phyloP scores from a whole-genome alignment of 768 basidiomycete species.

The Mrakia hoshinonis region DNA sequence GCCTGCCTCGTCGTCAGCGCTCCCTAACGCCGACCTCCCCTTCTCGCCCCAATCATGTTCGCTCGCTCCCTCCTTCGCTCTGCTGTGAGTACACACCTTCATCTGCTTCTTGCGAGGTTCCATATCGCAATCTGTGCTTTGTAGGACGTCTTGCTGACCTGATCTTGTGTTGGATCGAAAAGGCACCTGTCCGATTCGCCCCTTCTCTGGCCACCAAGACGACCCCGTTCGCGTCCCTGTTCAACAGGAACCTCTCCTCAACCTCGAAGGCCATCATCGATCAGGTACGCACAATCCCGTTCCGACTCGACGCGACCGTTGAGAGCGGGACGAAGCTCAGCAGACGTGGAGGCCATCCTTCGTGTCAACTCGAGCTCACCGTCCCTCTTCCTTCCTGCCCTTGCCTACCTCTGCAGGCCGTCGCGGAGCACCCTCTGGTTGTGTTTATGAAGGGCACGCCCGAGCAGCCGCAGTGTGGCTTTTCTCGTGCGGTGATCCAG shows the following conservation, averaged over 20 bases:
- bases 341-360: background rate
- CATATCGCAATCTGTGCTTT: too few species aligned
- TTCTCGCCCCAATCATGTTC: constrained; percentile 6
- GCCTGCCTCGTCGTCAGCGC: background rate
- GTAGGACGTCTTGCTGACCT: too few species aligned
- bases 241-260: background rate
- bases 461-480: constrained; percentile 77
- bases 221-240: background rate
- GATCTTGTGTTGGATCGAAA: background rate
- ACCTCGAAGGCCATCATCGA: constrained; percentile 1
- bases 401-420: constrained; percentile 45
- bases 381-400: background rate
- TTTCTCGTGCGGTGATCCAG: constrained; percentile 88
- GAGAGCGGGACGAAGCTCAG: background rate
- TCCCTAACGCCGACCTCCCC: background rate
- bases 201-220: background rate
- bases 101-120: too few species aligned
- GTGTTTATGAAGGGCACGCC: constrained; percentile 98
- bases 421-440: constrained; percentile 69
- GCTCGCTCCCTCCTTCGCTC: constrained; percentile 11
- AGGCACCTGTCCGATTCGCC: constrained; percentile 8
- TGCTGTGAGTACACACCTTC: background rate
- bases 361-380: background rate
- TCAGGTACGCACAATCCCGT: background rate
- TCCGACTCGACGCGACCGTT: background rate